These are phyloP conservation scores for Cystoisospora suis DNA, from an alignment of 169 alveolate genomes.

Conservation along the genomic window DNA sequence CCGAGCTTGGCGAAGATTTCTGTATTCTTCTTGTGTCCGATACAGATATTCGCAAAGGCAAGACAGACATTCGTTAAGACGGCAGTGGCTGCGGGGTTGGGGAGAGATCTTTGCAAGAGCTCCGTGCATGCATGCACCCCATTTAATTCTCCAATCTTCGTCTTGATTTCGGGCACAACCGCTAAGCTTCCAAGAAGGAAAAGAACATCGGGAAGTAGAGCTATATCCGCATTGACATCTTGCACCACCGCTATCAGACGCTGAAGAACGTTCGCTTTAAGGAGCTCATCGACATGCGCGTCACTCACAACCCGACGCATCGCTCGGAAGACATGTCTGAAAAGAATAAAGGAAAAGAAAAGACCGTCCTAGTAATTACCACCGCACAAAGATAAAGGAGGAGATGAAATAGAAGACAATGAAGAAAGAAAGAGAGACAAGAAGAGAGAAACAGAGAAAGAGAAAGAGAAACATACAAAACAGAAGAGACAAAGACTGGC, in stretches of 20 bases:
- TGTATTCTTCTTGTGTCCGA: conserved; percentile 82
- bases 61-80: conserved; percentile 86
- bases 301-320: conserved; percentile 64
- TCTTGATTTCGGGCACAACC: conserved; percentile 66
- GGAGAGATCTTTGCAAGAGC: conserved; percentile 40
- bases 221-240: conserved; percentile 60
- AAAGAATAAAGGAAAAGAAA: not conserved
- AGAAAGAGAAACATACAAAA: not conserved
- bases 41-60: conserved; percentile 89
- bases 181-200: conserved; percentile 61
- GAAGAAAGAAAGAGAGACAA: not conserved
- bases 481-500: not conserved
- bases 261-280: conserved; percentile 63
- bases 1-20: conserved; percentile 79
- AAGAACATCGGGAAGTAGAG: conserved; percentile 66
- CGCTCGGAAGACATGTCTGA: conserved; percentile 61
- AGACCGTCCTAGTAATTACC: not conserved
- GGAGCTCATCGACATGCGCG: conserved; percentile 64
- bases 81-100: conserved; percentile 55
- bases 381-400: too few relatives aligned
- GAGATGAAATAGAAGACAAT: not conserved
- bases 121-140: conserved; percentile 61
- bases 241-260: conserved; percentile 57
- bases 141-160: conserved; percentile 60
- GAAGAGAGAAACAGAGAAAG: not conserved